These are phyloP conservation scores for Suhomyces atakaporum DNA, from an alignment of 1,139 yeast genomes.

Conservation along the genomic window DNA sequence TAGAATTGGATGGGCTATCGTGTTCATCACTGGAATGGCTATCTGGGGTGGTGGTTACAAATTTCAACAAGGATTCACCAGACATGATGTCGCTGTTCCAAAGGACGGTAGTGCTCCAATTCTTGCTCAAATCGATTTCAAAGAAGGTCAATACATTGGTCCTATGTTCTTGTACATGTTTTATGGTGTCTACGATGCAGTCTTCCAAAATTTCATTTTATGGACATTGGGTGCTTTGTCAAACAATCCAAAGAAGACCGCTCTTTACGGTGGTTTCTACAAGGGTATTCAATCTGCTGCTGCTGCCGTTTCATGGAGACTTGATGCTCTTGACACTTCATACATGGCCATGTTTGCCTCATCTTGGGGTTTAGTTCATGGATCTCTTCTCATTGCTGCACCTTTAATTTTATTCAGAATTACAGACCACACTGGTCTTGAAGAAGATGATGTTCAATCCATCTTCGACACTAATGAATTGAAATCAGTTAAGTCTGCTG, in stretches of 20 bases:
- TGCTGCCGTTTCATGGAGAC: constrained; percentile 62
- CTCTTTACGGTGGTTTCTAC: constrained; percentile 62
- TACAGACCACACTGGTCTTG: constrained; percentile 46
- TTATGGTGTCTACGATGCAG: constrained; percentile 59
- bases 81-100: constrained; percentile 33
- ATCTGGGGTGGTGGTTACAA: constrained; percentile 67
- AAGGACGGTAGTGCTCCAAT: constrained; percentile 13
- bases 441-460: constrained; percentile 30
- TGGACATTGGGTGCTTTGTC: constrained; percentile 62
- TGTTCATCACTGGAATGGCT: constrained; percentile 46
- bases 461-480: constrained; percentile 30
- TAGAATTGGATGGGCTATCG: constrained; percentile 44
- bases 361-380: constrained; percentile 59
- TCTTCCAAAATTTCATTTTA: constrained; percentile 57
- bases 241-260: constrained; percentile 56
- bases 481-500: constrained; percentile 18
- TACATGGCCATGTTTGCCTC: constrained; percentile 52
- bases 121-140: constrained; percentile 44
- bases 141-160: constrained; percentile 49
- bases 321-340: constrained; percentile 47
- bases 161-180: constrained; percentile 64
- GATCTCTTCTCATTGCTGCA: constrained; percentile 38
- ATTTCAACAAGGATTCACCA: constrained; percentile 48
- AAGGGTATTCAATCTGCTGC: constrained; percentile 67
- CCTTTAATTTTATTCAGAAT: constrained; percentile 42